These are phyloP conservation scores for Cucumis cinereus DNA, from an alignment of 306 rosid species.

Conservation along the genomic window DNA sequence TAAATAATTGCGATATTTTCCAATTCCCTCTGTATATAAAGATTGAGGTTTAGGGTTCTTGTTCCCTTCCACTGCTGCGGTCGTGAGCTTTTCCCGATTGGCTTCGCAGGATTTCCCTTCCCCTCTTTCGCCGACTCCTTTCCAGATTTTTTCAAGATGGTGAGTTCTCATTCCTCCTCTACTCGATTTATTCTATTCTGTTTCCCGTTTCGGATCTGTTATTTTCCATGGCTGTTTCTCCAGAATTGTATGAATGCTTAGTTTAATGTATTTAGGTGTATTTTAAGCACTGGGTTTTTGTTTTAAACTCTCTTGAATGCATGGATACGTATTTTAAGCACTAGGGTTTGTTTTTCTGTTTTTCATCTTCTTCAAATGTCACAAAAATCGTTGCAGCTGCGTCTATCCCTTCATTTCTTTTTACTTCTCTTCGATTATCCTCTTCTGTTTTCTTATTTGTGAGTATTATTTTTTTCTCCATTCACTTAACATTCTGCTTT, in stretches of 20 bases:
- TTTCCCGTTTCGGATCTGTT: not conserved
- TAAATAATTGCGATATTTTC: no score
- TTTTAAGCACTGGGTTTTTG: not conserved
- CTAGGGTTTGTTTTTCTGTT: no score
- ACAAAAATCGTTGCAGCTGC: no score
- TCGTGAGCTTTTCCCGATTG: not conserved
- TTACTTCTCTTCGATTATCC: no score
- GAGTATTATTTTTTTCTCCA: no score
- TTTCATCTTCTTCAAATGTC: no score
- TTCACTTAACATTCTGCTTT: no score
- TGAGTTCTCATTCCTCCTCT: not conserved
- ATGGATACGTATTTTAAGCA: not conserved
- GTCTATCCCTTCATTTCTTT: no score
- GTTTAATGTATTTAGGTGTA: not conserved
- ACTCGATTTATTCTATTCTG: not conserved
- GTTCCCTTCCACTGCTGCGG: not conserved
- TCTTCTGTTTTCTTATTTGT: no score
- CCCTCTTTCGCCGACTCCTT: not conserved
- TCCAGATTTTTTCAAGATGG: not conserved
- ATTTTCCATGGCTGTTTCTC: not conserved
- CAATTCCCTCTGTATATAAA: not conserved
- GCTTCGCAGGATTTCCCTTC: not conserved
- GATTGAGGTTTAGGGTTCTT: conserved; percentile 2
- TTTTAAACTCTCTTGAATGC: not conserved
- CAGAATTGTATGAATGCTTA: not conserved